Percentiles rank a stretch among this genome's conserved stretches.
phyloP scores from a whole-genome alignment of 306 rosid species.

The Malus sieversii region DNA sequence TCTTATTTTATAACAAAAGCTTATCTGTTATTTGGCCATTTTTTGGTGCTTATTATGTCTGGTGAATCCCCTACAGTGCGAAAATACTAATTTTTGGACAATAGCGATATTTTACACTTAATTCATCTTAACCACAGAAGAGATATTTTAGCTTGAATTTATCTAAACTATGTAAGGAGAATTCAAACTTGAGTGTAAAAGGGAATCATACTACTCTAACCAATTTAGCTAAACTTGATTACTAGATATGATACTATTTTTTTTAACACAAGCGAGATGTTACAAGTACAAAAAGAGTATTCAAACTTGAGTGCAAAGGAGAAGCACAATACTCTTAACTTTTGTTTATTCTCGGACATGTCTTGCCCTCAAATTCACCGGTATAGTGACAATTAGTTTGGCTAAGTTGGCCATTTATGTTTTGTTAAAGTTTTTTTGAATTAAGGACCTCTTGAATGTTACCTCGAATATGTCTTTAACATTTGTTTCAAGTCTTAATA shows the following conservation, averaged over 20 bases:
- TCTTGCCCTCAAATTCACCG: too few relatives aligned
- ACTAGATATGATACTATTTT: too few relatives aligned
- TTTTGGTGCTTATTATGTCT: not conserved
- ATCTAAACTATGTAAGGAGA: too few relatives aligned
- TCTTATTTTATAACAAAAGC: not conserved
- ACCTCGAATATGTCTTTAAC: too few relatives aligned
- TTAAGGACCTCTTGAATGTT: too few relatives aligned
- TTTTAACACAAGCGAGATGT: not conserved
- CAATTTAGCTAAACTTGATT: too few relatives aligned
- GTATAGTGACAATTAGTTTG: too few relatives aligned
- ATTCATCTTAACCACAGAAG: not conserved
- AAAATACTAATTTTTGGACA: not conserved
- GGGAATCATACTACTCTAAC: not conserved
- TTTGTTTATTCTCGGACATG: too few relatives aligned
- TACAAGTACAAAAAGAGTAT: not conserved
- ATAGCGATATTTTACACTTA: not conserved
- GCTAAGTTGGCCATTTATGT: too few relatives aligned
- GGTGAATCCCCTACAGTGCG: not conserved
- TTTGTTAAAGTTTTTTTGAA: too few relatives aligned
- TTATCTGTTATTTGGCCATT: not conserved
- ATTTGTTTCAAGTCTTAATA: too few relatives aligned
- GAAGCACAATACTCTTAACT: not conserved
- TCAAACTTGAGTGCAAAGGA: not conserved
- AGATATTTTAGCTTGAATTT: too few relatives aligned
- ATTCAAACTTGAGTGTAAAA: not conserved